Conservation (phyloP, 805 yeast species). For the Kodamaea kakaduensis region DNA sequence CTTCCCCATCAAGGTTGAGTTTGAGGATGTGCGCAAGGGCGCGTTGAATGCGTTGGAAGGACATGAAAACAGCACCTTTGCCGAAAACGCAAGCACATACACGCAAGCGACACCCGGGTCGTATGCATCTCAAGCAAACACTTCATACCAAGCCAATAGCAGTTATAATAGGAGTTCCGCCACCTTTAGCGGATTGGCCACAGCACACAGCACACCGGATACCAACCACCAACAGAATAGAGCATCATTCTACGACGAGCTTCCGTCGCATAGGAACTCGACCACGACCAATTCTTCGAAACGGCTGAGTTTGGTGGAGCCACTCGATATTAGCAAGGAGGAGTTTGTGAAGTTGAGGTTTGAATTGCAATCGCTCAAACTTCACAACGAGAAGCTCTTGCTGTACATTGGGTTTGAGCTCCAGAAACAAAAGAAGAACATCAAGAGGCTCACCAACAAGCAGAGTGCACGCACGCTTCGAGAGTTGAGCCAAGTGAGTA, state of each 20-base stretch:
- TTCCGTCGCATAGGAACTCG: constrained; percentile 12
- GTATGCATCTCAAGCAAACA: too few species aligned
- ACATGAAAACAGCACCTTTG: constrained; percentile 20
- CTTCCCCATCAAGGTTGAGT: constrained; percentile 41
- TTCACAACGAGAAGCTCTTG: constrained; percentile 53
- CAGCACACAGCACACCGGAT: constrained; percentile 3
- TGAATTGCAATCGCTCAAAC: constrained; percentile 49
- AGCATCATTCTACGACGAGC: background rate
- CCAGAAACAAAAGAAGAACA: constrained; percentile 45
- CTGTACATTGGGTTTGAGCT: constrained; percentile 56
- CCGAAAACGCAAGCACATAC: too few species aligned
- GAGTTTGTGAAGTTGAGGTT: constrained; percentile 50
- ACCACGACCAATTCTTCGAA: constrained; percentile 25
- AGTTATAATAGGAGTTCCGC: background rate
- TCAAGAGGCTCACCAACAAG: constrained; percentile 35
- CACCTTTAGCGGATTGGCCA: background rate
- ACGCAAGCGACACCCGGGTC: too few species aligned
- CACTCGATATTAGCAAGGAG: constrained; percentile 35
- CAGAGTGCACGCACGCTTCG: constrained; percentile 26
- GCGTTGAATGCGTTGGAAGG: constrained; percentile 3
- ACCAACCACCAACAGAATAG: too few species aligned
- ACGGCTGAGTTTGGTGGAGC: constrained; percentile 26
- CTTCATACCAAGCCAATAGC: too few species aligned
- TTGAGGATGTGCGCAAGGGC: constrained; percentile 22
- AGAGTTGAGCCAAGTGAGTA: constrained; percentile 13